Evolutionary conservation across 106 monocot species (phyloP), one percentile per base, ranked within the genome.

Genomic region (Posidonia australis): DNA sequence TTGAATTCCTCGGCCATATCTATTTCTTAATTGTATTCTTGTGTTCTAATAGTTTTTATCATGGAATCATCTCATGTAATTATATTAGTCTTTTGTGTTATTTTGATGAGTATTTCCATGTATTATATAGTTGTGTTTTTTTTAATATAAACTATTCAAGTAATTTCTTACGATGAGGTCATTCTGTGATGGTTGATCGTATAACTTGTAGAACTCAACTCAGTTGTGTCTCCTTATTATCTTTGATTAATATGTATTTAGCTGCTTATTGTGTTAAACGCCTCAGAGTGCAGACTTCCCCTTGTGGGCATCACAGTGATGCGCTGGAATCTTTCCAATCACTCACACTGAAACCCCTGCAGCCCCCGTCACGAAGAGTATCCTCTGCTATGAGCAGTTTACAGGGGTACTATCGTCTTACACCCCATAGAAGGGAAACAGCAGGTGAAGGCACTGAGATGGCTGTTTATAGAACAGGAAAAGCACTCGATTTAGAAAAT

Each of bases 311-410:
- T 16, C 72, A 67, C 13, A 58, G 62, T 64, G 86, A 84, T 60
- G 65, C 76, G 10, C 68, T 84, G 36, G 62, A 80, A 54, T 82
- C 81, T 14, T 56, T 86, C 21, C 72, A 78, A 51, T 80, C 74
- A 4, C 67, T 82, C 12, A 78, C 66, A 31, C 51, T 46, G 54
- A 86, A 84, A 60, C 46, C 64, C 13, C 66, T 24, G 4, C 64
- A 65, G 30, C 62, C 81, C 28, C 72, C 72, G 25, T 65, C 66
- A 10, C 66, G 54, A 42, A 70, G 45, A 52, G 72, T 81, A 30
- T 83, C 91, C 17, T 70, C 84, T 13, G 96, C 96, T 43, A 98
- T 98, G 96, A 90, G 69, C 72, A 81, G 30, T 66, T 66, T 98
- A 68, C 90, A 81, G 65, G 82, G 90, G 19, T 98, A 81, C 51